Evolutionary conservation across 2,329 filamentous ascomycete species (phyloP).

Genomic region (Pseudogymnoascus verrucosus): DNA sequence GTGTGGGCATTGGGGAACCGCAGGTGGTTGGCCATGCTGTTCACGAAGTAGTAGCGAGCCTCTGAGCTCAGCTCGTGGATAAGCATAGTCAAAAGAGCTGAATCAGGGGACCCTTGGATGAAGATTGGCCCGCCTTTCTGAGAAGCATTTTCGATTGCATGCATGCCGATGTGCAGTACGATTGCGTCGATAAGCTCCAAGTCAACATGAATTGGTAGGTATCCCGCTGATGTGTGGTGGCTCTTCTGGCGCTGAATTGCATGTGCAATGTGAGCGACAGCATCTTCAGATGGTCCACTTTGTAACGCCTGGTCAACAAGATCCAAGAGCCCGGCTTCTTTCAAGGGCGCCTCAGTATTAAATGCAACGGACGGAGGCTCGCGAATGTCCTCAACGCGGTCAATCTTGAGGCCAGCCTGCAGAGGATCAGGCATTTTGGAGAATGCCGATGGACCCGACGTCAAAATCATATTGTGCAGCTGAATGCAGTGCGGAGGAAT

Average conservation of each 20-base stretch:
- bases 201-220: slow-evolving; percentile 61
- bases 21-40: slow-evolving; percentile 82
- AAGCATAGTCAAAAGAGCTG: slow-evolving; percentile 66
- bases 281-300: slow-evolving; percentile 59
- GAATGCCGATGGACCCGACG: slow-evolving; percentile 61
- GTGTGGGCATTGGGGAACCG: slow-evolving; percentile 85
- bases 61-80: slow-evolving; percentile 68
- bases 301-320: slow-evolving; percentile 52
- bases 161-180: slow-evolving; percentile 71
- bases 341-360: slow-evolving; percentile 48
- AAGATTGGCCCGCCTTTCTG: slow-evolving; percentile 57
- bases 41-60: slow-evolving; percentile 75
- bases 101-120: slow-evolving; percentile 56
- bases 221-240: slow-evolving; percentile 56
- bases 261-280: slow-evolving; percentile 68
- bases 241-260: slow-evolving; percentile 55
- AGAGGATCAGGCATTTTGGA: slow-evolving; percentile 68
- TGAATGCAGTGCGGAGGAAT: slow-evolving; percentile 81
- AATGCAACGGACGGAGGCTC: slow-evolving; percentile 57
- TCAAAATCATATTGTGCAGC: slow-evolving; percentile 79
- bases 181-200: slow-evolving; percentile 68
- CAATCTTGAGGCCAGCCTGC: slow-evolving; percentile 65
- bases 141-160: slow-evolving; percentile 54
- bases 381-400: slow-evolving; percentile 66
- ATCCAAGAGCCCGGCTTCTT: slow-evolving; percentile 46